phyloP scores from a whole-genome alignment of 2,329 filamentous ascomycete species.

The Leptographium flavum region DNA sequence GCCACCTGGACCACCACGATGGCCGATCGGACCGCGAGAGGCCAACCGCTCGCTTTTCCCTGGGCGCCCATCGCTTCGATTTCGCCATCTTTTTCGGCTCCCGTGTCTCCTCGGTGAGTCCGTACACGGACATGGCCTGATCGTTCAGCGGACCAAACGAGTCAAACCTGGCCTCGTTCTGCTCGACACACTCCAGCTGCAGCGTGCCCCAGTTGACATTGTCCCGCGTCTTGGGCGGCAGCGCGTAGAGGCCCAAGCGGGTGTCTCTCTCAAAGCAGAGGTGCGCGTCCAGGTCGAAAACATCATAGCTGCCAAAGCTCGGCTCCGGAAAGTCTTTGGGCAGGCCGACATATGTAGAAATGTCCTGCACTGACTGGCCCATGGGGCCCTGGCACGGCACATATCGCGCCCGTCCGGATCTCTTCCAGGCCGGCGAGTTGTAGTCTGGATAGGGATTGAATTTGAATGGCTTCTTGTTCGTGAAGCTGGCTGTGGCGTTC shows the following conservation, averaged over 20 bases:
- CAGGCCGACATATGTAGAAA: conserved; percentile 48
- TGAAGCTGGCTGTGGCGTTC: conserved; percentile 20
- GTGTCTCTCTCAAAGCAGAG: conserved; percentile 56
- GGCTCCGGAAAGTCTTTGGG: conserved; percentile 44
- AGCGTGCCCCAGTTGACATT: conserved; percentile 56
- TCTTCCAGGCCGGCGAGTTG: conserved; percentile 45
- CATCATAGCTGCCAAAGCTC: conserved; percentile 47
- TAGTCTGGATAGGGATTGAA: conserved; percentile 63
- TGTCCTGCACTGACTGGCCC: conserved; percentile 44
- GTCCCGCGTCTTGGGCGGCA: conserved; percentile 41
- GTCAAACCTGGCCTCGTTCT: conserved; percentile 52
- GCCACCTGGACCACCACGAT: background rate
- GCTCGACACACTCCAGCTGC: conserved; percentile 49
- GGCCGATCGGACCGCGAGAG: background rate
- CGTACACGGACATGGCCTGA: conserved; percentile 19
- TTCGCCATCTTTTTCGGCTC: background rate
- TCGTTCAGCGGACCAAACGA: conserved; percentile 26
- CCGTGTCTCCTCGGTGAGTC: background rate
- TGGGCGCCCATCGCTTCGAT: background rate
- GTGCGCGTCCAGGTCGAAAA: conserved; percentile 45
- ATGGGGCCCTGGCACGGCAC: conserved; percentile 51
- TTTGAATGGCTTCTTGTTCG: conserved; percentile 32
- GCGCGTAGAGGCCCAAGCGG: conserved; percentile 55
- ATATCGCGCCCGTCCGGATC: conserved; percentile 38
- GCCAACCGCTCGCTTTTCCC: background rate